Conservation (phyloP, 1,284 basidiomycete species). For the Ceratobasidium papillatum region DNA sequence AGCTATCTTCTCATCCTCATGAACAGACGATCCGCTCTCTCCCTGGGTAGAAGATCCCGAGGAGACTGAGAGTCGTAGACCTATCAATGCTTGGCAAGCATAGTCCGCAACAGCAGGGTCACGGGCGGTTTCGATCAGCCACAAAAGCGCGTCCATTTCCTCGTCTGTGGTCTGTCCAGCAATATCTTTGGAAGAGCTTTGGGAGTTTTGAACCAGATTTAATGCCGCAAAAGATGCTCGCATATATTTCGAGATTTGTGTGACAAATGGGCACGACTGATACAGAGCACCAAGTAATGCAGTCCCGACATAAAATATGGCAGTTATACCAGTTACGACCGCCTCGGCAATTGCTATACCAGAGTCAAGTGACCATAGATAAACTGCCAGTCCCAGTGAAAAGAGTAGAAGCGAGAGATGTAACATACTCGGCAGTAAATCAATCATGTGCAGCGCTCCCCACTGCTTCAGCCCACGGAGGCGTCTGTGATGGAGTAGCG, state of each 20-base stretch:
- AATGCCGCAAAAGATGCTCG: background rate
- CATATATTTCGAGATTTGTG: background rate
- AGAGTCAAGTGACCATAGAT: slow-evolving; percentile 1
- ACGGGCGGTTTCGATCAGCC: background rate
- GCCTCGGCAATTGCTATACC: background rate
- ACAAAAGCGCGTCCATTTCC: background rate
- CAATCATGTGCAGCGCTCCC: slow-evolving; percentile 3
- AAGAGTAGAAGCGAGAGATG: slow-evolving; percentile 29
- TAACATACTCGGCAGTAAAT: slow-evolving; percentile 13
- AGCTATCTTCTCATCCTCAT: no score
- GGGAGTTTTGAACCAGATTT: background rate
- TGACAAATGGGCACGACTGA: background rate
- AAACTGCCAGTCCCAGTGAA: background rate
- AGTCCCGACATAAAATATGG: background rate
- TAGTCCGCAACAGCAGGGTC: background rate
- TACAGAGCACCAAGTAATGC: background rate
- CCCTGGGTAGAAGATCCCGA: no score
- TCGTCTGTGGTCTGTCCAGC: background rate
- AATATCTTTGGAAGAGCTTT: background rate
- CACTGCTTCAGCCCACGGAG: background rate
- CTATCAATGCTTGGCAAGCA: background rate
- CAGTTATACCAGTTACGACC: background rate
- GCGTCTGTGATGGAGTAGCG: background rate
- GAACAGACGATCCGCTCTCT: no score
- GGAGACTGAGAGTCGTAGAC: background rate